These are phyloP conservation scores for Monarda citriodora DNA, from an alignment of 305 asterid species.

Conservation along the genomic window DNA sequence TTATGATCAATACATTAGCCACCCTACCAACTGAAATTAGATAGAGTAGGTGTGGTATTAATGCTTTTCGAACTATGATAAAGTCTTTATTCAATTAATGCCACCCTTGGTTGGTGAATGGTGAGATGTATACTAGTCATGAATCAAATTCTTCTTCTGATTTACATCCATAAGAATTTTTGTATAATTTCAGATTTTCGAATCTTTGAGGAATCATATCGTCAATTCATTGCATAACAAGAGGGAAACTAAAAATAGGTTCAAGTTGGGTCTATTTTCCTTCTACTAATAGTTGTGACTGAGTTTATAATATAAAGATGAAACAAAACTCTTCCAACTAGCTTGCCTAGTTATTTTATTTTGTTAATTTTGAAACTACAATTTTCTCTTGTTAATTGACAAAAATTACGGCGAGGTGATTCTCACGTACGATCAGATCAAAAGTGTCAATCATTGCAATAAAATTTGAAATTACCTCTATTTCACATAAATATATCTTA, in stretches of 20 bases:
- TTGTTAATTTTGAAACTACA: too few relatives aligned
- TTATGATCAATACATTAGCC: conserved; percentile 1
- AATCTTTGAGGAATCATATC: not conserved
- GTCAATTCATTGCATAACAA: not conserved
- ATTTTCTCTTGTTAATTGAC: too few relatives aligned
- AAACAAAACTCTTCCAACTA: too few relatives aligned
- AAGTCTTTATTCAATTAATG: conserved; percentile 4
- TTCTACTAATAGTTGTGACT: not conserved
- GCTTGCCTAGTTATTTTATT: too few relatives aligned
- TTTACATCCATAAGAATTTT: not conserved
- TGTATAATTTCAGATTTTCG: not conserved
- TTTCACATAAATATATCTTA: too few relatives aligned
- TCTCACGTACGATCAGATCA: too few relatives aligned
- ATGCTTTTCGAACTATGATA: not conserved
- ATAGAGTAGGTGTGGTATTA: conserved; percentile 18
- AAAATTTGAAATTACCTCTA: too few relatives aligned
- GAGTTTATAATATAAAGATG: too few relatives aligned
- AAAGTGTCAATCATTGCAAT: too few relatives aligned
- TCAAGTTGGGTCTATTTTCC: not conserved
- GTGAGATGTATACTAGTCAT: conserved; percentile 11
- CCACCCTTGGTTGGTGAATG: conserved; percentile 7
- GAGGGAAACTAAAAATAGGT: not conserved
- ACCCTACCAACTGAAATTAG: conserved; percentile 13
- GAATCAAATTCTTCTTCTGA: not conserved
- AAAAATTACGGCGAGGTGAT: too few relatives aligned